Conservation (phyloP, 106 monocot genomes). For the Dendrobium huoshanense region DNA sequence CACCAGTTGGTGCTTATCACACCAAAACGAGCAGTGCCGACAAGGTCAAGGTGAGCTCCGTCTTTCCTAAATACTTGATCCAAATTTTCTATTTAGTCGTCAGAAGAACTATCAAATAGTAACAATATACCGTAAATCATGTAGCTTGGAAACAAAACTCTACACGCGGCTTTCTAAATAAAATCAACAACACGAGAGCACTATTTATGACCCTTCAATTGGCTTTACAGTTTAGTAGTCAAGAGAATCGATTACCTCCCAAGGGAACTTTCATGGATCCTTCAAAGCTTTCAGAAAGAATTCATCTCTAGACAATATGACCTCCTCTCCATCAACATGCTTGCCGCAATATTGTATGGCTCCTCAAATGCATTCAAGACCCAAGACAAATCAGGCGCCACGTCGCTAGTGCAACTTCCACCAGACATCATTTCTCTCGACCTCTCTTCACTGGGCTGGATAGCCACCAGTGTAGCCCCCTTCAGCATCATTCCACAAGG, state of each 20-base stretch:
- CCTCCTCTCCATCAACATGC: constrained; percentile 56
- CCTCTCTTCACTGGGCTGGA: constrained; percentile 50
- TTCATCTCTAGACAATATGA: constrained; percentile 90
- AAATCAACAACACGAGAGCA: background rate
- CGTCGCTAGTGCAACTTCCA: background rate
- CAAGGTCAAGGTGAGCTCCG: background rate
- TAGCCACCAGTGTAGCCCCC: constrained; percentile 81
- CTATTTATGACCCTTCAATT: background rate
- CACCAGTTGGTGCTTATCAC: background rate
- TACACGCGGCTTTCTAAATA: background rate
- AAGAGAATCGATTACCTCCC: background rate
- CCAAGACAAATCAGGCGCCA: constrained; percentile 26
- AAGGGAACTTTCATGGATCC: background rate
- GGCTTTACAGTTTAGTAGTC: background rate
- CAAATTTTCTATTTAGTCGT: background rate
- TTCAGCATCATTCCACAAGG: constrained; percentile 55
- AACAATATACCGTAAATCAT: background rate
- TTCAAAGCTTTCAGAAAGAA: constrained; percentile 47
- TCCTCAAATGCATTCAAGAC: constrained; percentile 72
- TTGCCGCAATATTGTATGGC: constrained; percentile 59
- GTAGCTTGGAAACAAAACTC: background rate
- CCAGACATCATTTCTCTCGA: background rate
- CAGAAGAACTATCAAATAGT: background rate
- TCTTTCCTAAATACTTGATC: background rate
- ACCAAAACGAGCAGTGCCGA: background rate